Percentiles rank a stretch among this genome's conserved stretches.
Conservation (phyloP, 305 asterid genomes). For the Rubia peregrina region DNA sequence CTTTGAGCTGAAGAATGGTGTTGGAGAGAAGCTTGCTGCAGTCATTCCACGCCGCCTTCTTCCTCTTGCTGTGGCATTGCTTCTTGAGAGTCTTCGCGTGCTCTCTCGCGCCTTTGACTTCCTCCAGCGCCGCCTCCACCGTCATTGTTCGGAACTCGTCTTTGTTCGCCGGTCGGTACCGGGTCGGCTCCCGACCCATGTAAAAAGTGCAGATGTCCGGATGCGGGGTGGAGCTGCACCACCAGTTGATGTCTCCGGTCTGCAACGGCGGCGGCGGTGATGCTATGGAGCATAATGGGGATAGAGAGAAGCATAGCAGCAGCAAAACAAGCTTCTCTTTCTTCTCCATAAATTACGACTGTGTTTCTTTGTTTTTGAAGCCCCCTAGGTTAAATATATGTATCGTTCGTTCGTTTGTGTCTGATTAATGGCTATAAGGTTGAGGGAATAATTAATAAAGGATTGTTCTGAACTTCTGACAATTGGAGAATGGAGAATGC, state of each 20-base stretch:
- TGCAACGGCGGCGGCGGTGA: slow-evolving; percentile 5
- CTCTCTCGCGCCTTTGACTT: slow-evolving; percentile 28
- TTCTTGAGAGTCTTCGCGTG: slow-evolving; percentile 24
- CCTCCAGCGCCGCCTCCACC: slow-evolving; percentile 43
- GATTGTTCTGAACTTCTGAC: slow-evolving; percentile 1
- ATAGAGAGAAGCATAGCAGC: slow-evolving; percentile 20
- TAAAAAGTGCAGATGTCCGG: slow-evolving; percentile 46
- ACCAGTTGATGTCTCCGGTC: slow-evolving; percentile 30
- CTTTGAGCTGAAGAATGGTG: slow-evolving; percentile 43
- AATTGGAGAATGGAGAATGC: slow-evolving; percentile 6
- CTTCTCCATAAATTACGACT: slow-evolving; percentile 1
- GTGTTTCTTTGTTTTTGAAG: background rate
- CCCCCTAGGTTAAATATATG: slow-evolving; percentile 4
- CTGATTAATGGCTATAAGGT: background rate
- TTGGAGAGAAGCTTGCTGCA: slow-evolving; percentile 40
- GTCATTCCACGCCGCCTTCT: slow-evolving; percentile 29
- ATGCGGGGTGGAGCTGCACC: slow-evolving; percentile 68
- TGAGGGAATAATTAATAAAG: background rate
- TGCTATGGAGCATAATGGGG: slow-evolving; percentile 11
- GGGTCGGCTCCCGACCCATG: slow-evolving; percentile 27
- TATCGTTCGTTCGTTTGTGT: background rate
- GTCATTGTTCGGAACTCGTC: slow-evolving; percentile 46
- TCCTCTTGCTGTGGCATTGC: slow-evolving; percentile 38
- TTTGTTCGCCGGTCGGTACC: slow-evolving; percentile 24
- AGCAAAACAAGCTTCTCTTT: slow-evolving; percentile 18